Evolutionary conservation across 176 grass and related monocot species (phyloP).

Genomic region (Carex myosuroides): DNA sequence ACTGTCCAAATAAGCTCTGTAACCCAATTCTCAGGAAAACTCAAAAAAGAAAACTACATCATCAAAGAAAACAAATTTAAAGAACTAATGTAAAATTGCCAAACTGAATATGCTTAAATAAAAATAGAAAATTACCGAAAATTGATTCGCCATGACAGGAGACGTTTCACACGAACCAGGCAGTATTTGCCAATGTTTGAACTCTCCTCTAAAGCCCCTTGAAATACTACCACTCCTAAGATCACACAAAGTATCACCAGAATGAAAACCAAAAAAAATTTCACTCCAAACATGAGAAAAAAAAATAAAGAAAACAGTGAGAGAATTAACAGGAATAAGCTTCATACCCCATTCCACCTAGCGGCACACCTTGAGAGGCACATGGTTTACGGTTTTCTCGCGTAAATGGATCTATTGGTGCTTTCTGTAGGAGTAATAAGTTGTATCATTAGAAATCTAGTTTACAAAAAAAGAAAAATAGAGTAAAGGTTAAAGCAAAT

Average conservation of each 20-base stretch:
- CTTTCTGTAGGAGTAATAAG: constrained; percentile 61
- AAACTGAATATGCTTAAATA: constrained; percentile 5
- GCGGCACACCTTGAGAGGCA: constrained; percentile 87
- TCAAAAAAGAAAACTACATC: not conserved
- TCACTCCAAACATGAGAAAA: constrained; percentile 2
- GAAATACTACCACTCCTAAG: constrained; percentile 86
- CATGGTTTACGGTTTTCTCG: constrained; percentile 62
- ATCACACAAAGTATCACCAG: constrained; percentile 27
- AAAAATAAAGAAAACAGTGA: constrained; percentile 13
- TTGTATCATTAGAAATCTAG: constrained; percentile 27
- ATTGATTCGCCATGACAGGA: constrained; percentile 96
- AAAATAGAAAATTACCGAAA: constrained; percentile 55
- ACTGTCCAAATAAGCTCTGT: not conserved
- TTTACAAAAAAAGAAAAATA: not conserved
- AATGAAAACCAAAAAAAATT: constrained; percentile 14
- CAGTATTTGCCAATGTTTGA: constrained; percentile 89
- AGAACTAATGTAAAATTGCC: not conserved
- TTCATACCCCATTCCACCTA: constrained; percentile 95
- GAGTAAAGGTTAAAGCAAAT: constrained; percentile 2
- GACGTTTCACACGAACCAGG: constrained; percentile 86
- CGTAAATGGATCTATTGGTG: constrained; percentile 96
- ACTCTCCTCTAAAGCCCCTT: constrained; percentile 98
- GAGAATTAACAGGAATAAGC: constrained; percentile 7
- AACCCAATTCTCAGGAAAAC: not conserved
- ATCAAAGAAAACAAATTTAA: not conserved